Evolutionary conservation across 495 filamentous ascomycete species (phyloP), one percentile per base, ranked within the genome.

Genomic region (Penicillium chermesinum): DNA sequence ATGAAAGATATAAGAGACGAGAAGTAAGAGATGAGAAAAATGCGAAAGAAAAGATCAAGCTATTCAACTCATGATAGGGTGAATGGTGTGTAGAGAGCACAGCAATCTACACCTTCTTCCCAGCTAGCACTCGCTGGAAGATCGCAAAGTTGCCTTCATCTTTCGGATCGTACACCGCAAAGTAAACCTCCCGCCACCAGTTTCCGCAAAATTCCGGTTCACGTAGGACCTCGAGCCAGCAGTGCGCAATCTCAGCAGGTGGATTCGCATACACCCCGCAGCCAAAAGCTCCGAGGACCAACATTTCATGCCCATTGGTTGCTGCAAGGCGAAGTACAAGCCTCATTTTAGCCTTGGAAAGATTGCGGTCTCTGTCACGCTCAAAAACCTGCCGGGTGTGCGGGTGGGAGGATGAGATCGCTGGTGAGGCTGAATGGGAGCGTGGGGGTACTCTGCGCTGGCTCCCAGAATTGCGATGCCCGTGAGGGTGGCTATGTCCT

Each of bases 201-300:
- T 42, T 42, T 7, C 39, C 39, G 2, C 12, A 8, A 20, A 42
- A 42, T 14, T 42, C 39, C 14, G 12, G 4, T 7, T 42, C 39
- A 13, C 8, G 6, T 14, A 42, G 12, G 17, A 42, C 39, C 20
- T 42, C 39, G 15, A 42, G 39, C 39, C 39, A 42, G 13, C 20
- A 42, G 0, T 42, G n/a, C 12, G 39, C 39, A 15, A 42, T 30
- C 9, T 30, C 39, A 42, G 8, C 21, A 30, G 39, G 39, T 5
- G 39, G 39, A 30, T 42, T 42, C 17, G 20, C 39, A 42, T 42
- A 42, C 13, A 42, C 39, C 20, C 39, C 39, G 32, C 39, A 42
- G 12, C 39, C 39, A 12, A 42, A 27, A n/a, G 39, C 39, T 15
- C 39, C 39, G 12, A 42, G 39, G 1, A 42, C 20, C 32, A 42